Percentiles rank a stretch among this genome's conserved stretches.
phyloP scores from a whole-genome alignment of 495 filamentous ascomycete genomes.

The Neurospora sp. region DNA sequence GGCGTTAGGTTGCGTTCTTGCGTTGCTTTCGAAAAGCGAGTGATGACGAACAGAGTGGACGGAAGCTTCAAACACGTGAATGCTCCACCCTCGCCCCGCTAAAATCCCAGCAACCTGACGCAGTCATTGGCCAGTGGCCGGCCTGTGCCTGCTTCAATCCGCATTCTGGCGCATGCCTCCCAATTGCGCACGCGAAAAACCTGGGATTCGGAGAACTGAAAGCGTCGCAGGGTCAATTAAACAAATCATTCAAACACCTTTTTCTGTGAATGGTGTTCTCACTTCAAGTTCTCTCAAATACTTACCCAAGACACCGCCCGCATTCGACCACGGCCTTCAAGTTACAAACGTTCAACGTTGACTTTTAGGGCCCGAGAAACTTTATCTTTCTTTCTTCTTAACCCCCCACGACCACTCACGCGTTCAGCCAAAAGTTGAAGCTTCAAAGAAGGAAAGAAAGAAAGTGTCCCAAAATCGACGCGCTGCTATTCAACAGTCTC shows the following conservation, averaged over 20 bases:
- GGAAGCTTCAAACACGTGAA: constrained; percentile 10
- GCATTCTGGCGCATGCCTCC: constrained; percentile 14
- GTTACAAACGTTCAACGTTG: not conserved
- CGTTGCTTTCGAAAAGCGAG: not conserved
- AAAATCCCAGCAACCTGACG: not conserved
- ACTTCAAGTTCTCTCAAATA: too few species aligned
- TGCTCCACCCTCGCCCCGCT: constrained; percentile 8
- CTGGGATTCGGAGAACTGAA: constrained; percentile 10
- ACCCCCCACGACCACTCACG: not conserved
- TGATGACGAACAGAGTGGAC: constrained; percentile 9
- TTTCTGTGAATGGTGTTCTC: too few species aligned
- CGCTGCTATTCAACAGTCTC: not conserved
- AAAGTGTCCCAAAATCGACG: not conserved
- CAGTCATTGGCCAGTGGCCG: constrained; percentile 9
- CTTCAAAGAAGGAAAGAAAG: not conserved
- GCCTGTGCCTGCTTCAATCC: constrained; percentile 11
- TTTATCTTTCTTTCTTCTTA: not conserved
- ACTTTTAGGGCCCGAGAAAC: not conserved
- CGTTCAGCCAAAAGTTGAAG: not conserved
- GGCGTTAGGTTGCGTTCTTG: not conserved
- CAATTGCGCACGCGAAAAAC: constrained; percentile 20
- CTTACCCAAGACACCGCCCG: not conserved
- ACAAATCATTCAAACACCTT: constrained; percentile 16
- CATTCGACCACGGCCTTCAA: not conserved
- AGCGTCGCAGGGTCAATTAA: constrained; percentile 19